Percentiles rank a stretch among this genome's conserved stretches.
These are phyloP conservation scores for Colletotrichum sp. DNA, from an alignment of 2,329 filamentous ascomycete genomes.

Conservation along the genomic window DNA sequence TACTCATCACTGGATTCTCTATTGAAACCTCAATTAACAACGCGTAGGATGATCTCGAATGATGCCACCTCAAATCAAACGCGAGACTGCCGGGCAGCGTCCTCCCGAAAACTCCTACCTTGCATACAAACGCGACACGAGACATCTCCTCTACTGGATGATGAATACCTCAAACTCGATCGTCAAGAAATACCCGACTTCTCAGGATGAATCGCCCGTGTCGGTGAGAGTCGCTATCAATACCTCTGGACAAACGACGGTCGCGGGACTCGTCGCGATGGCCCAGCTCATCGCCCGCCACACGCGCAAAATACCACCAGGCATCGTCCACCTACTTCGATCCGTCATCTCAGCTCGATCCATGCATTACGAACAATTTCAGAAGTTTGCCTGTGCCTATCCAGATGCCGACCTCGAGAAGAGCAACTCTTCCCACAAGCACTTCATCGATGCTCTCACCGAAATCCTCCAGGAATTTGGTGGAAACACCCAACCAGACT, in stretches of 20 bases:
- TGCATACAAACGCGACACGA: constrained; percentile 44
- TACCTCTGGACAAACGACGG: constrained; percentile 39
- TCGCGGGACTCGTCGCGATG: constrained; percentile 39
- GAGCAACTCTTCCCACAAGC: constrained; percentile 43
- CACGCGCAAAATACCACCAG: constrained; percentile 31
- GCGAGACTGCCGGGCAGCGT: not conserved
- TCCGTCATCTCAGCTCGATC: constrained; percentile 41
- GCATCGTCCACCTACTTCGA: constrained; percentile 38
- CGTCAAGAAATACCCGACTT: constrained; percentile 25
- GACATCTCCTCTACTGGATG: constrained; percentile 41
- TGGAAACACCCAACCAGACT: constrained; percentile 27
- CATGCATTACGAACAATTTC: constrained; percentile 30
- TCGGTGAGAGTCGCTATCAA: constrained; percentile 28
- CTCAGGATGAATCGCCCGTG: not conserved
- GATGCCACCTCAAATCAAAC: not conserved
- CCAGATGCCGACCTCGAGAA: constrained; percentile 38
- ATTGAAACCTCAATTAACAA: not conserved
- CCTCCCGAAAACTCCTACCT: constrained; percentile 34
- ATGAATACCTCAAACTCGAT: constrained; percentile 41
- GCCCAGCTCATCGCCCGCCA: constrained; percentile 43
- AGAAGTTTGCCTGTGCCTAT: constrained; percentile 31
- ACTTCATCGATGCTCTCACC: constrained; percentile 45
- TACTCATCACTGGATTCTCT: not conserved
- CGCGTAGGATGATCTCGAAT: not conserved
- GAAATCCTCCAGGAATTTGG: constrained; percentile 39